These are phyloP conservation scores for Dentipellis sp. DNA, from an alignment of 768 basidiomycete genomes.

Conservation along the genomic window DNA sequence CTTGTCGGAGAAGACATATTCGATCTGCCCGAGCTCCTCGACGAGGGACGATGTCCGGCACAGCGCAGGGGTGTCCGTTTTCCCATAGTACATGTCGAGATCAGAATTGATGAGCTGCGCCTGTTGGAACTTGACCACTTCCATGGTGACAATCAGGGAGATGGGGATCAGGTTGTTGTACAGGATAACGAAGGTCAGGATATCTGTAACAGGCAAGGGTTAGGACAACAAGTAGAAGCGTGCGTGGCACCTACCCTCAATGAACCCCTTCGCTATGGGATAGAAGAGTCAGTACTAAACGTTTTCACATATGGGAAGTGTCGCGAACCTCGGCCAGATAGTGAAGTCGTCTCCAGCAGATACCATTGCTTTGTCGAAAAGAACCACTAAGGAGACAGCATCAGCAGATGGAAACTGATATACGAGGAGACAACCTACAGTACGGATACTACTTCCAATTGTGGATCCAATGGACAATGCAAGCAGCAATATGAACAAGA, in stretches of 20 bases:
- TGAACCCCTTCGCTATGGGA: slow-evolving; percentile 57
- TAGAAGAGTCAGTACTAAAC: slow-evolving; percentile 3
- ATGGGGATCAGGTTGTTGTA: slow-evolving; percentile 99
- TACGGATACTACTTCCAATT: slow-evolving; percentile 83
- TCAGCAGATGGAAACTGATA: background rate
- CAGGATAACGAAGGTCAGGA: slow-evolving; percentile 95
- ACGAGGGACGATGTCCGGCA: slow-evolving; percentile 98
- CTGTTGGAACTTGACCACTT: slow-evolving; percentile 98
- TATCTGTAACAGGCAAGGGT: slow-evolving; percentile 43
- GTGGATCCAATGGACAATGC: slow-evolving; percentile 86
- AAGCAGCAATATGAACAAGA: slow-evolving; percentile 82
- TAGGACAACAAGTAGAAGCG: background rate
- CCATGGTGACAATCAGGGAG: slow-evolving; percentile 98
- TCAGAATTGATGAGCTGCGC: slow-evolving; percentile 96
- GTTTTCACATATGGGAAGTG: background rate
- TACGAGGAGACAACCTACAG: slow-evolving; percentile 30
- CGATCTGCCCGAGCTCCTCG: slow-evolving; percentile 97
- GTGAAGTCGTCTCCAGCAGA: slow-evolving; percentile 51
- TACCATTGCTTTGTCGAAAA: slow-evolving; percentile 89
- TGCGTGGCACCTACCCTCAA: slow-evolving; percentile 52
- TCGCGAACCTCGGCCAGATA: slow-evolving; percentile 50
- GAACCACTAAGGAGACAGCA: slow-evolving; percentile 52
- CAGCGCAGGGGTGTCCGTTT: slow-evolving; percentile 91
- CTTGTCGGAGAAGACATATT: slow-evolving; percentile 93
- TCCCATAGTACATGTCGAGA: slow-evolving; percentile 96